phyloP scores from a whole-genome alignment of 2,329 filamentous ascomycete species.

The Alternaria ethzedia region DNA sequence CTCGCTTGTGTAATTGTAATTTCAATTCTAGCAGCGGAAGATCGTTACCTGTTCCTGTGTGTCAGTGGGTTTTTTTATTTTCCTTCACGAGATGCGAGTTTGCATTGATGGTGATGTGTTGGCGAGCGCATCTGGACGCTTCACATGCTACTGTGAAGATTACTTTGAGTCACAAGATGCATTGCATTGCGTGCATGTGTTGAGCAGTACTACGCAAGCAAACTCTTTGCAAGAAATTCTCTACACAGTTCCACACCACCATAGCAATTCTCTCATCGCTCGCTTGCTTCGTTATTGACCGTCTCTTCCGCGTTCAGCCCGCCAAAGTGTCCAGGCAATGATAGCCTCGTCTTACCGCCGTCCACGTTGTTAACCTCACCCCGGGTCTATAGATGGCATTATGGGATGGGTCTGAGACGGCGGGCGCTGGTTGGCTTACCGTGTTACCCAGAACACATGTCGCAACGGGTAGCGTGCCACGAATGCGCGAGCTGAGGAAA shows the following conservation, averaged over 20 bases:
- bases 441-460: slow-evolving; percentile 4
- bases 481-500: neutral
- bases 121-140: neutral
- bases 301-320: slow-evolving; percentile 14
- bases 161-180: slow-evolving; percentile 1
- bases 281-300: no score
- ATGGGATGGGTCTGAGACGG: neutral
- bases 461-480: slow-evolving; percentile 10
- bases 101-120: neutral
- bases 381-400: neutral
- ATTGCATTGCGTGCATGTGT: neutral
- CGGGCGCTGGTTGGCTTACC: neutral
- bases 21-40: slow-evolving; percentile 22
- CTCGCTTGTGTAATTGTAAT: slow-evolving; percentile 33
- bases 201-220: neutral
- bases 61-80: neutral
- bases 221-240: slow-evolving; percentile 13
- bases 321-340: slow-evolving; percentile 21
- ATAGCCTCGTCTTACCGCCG: slow-evolving; percentile 3
- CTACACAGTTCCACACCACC: neutral
- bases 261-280: neutral
- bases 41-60: slow-evolving; percentile 11
- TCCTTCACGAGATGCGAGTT: neutral
- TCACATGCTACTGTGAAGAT: neutral
- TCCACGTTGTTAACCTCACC: slow-evolving; percentile 20